Base-by-base conservation (phyloP, 495 filamentous ascomycete species). In the Cercophora sp. region DNA sequence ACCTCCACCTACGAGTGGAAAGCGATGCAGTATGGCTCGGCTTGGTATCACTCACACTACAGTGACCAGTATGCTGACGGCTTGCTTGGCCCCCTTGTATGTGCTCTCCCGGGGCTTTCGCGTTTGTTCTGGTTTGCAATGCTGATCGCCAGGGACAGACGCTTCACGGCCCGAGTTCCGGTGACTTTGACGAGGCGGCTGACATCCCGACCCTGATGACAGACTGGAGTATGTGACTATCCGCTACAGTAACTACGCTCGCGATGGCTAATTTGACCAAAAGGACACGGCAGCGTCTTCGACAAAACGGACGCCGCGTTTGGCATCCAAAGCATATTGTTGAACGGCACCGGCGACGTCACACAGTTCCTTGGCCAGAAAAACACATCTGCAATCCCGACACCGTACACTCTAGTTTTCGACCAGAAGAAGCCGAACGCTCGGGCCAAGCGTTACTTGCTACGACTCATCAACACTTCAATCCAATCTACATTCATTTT, bases 401-500 rank as follows among this genome's bases (percentile, higher is more conserved):
- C 13, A 26, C 47, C 41, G 3, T 57, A 51, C 41, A 46, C 31
- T 1, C 23, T 57, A 2, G 9, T 22, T 27, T 51, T 57, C 35
- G 40, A 47, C 8, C 23, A 51, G 13, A 31, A 25, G 16, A 63
- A 43, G 40, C 3, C 22, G 58, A 56, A 27, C 8, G 18, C 2
- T 40, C 34, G 20, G 43, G 40, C 24, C 16, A 74, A 69, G 56
- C 70, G 62, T 8, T 73, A 81, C 51, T 70, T 70, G n/a, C 52
- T 84, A 8, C 62, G 78, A 5, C 57, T 84, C 4, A 69, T 82
- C 62, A 83, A 83, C 60, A 60, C 59, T 5, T 72, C 65, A 0
- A 53, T 70, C 5, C 64, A 71, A 23, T 63, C 57, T 9, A 58
- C 36, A 22, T 60, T 56, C 19, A 36, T 41, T 8, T 52, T 68